phyloP scores from a whole-genome alignment of 805 yeast genomes.

The Ogataea salicorniae region DNA sequence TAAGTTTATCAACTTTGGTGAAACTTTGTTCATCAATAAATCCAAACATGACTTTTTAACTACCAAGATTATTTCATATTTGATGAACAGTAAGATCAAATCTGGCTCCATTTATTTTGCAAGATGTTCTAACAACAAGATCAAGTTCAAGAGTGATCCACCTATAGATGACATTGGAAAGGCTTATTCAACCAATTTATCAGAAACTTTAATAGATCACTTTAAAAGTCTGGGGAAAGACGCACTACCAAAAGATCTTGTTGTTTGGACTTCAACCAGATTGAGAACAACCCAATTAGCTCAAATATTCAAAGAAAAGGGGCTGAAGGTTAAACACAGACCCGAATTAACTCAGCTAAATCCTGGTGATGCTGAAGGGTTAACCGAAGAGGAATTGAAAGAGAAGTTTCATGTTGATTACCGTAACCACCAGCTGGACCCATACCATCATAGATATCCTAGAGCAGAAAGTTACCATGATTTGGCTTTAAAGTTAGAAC shows the following conservation, averaged over 20 bases:
- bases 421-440: slow-evolving; percentile 61
- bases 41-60: slow-evolving; percentile 84
- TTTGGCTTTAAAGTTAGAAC: slow-evolving; percentile 90
- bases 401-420: slow-evolving; percentile 64
- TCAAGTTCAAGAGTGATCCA: slow-evolving; percentile 70
- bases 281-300: slow-evolving; percentile 80
- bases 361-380: slow-evolving; percentile 80
- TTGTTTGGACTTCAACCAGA: slow-evolving; percentile 95
- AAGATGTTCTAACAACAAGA: slow-evolving; percentile 58
- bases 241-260: slow-evolving; percentile 36
- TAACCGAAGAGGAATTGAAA: slow-evolving; percentile 56
- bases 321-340: slow-evolving; percentile 65
- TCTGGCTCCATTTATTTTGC: slow-evolving; percentile 92
- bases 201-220: slow-evolving; percentile 46
- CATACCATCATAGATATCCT: slow-evolving; percentile 89
- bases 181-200: slow-evolving; percentile 59
- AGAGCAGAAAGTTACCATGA: slow-evolving; percentile 96
- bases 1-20: slow-evolving; percentile 88
- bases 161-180: slow-evolving; percentile 72
- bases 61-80: slow-evolving; percentile 84
- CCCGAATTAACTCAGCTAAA: slow-evolving; percentile 82
- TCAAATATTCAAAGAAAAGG: slow-evolving; percentile 54
- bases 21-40: slow-evolving; percentile 70
- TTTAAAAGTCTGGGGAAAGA: slow-evolving; percentile 17
- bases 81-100: slow-evolving; percentile 86